Conservation (phyloP, 306 rosid genomes). For the Arachis hypogaea region DNA sequence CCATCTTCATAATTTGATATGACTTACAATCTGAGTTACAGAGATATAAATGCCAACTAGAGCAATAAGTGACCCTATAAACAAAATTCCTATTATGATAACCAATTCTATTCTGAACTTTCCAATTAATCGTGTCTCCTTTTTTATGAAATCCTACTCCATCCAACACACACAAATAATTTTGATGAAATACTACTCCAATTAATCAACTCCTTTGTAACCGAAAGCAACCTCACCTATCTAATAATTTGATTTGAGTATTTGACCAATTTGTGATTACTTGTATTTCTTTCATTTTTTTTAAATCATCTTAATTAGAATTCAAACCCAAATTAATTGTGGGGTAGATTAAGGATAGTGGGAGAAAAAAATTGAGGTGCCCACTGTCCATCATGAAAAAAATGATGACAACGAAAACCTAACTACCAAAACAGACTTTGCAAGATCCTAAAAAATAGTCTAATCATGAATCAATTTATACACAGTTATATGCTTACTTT, state of each 20-base stretch:
- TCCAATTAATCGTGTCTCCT: constrained; percentile 30
- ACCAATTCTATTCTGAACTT: constrained; percentile 52
- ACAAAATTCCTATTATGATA: constrained; percentile 48
- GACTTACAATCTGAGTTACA: constrained; percentile 48
- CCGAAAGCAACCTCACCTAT: constrained; percentile 71
- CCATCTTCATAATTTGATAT: constrained; percentile 23
- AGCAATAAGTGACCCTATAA: constrained; percentile 50
- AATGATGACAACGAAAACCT: no score
- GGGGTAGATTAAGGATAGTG: no score
- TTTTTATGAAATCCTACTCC: constrained; percentile 50
- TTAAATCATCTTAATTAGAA: no score
- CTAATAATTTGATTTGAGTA: constrained; percentile 54
- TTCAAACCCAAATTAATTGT: no score
- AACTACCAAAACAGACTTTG: no score
- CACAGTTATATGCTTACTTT: no score
- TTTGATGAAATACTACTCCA: constrained; percentile 58
- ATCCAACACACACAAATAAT: constrained; percentile 54
- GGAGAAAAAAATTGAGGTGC: no score
- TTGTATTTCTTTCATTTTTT: no score
- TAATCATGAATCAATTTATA: no score
- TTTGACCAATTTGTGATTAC: no score
- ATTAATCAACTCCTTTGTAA: constrained; percentile 58
- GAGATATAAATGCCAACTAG: constrained; percentile 44
- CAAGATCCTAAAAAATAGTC: no score
- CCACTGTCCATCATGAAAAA: no score